Base-by-base conservation (phyloP, 2,329 filamentous ascomycete genomes). In the Torrubiella hemipterigena region DNA sequence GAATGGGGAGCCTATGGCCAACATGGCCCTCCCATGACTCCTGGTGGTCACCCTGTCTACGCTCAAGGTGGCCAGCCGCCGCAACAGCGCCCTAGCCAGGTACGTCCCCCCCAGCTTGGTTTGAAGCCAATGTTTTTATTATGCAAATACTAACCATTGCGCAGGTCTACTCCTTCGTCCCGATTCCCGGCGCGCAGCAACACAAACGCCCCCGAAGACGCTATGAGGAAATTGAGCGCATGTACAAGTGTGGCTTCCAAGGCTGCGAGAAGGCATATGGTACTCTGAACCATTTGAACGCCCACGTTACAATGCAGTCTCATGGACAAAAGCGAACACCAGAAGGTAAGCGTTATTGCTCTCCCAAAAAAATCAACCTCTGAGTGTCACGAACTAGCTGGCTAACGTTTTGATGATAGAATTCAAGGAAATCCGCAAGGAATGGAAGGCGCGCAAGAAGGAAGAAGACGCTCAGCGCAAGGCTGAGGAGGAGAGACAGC, bases 231-330 rank as follows among this genome's bases (percentile, higher is more conserved):
- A 98, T 98, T 46, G 91, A 98, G 64, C 79, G 91, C 51, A 96
- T 98, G 91, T 96, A 98, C 67, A 96, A 96, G 59, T 98, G 91
- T 51, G 91, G 89, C 17, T 96, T 86, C 84, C 89, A 95, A 42
- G 87, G 87, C 7, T 98, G 91, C 51, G 91, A 98, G 59, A 98
- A 98, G 62, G 91, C 91, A 3, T 98, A 98, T 46, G 91, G 91
- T 37, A 98, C 91, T 29, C 62, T 98, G 39, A 98, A 98, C 56
- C 91, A 98, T 54, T 57, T 98, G 45, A 98, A 98, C 51, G 91
- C 91, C 23, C 91, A 98, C 51, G 91, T 98, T 29, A 96, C 91
- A 11, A 96, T 96, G 91, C 91, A 98, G 56, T 91, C 84, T 38
- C 91, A 98, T 48, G 91, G 91, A 9, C 68, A 76, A 43, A 98